Base-by-base conservation (phyloP, 2,329 filamentous ascomycete genomes). In the Fusarium subtropicale region DNA sequence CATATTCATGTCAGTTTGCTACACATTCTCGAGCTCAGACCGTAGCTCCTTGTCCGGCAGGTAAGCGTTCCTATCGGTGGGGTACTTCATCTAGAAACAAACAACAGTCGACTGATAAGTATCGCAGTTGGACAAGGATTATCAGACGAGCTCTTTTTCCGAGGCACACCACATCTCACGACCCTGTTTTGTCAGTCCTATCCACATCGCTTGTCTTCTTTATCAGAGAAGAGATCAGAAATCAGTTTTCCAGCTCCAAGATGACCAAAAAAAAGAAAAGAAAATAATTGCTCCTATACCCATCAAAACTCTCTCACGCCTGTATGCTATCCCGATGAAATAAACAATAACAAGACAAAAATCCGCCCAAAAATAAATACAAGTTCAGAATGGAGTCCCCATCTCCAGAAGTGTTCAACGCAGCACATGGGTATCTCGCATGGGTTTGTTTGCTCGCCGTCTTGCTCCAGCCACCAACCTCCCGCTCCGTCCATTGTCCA, bases 391-490 rank as follows among this genome's bases (percentile, higher is more conserved):
- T 75, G 70, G 71, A 74, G 73, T 66, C 66, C 71, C 73, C 70
- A 48, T 75, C 73, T 75, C 73, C 73, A 75, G 56, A 75, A 73
- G 68, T 47, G 61, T 64, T 70, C 64, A 71, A 66, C 60, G 59
- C 62, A 71, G 60, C 68, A 69, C 70, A 74, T 74, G 73, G 73
- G 71, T 75, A 75, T 75, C 72, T 75, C 60, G 68, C 71, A 71
- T 68, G 65, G 73, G 63, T 70, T 74, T 70, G 71, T 71, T 74
- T 72, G 61, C 65, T 70, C 48, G 71, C 63, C 62, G 62, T 72
- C 68, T 71, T 69, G 59, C 63, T 69, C 63, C 64, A 71, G 65
- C 73, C 71, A 74, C 71, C 65, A 74, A 75, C 73, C 71, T 74
- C 72, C 63, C 71, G 71, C 56, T 71, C 59, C 66, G 60, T 74